Evolutionary conservation across 2,329 filamentous ascomycete species (phyloP).

Genomic region (Dendrostoma leiphaemia): DNA sequence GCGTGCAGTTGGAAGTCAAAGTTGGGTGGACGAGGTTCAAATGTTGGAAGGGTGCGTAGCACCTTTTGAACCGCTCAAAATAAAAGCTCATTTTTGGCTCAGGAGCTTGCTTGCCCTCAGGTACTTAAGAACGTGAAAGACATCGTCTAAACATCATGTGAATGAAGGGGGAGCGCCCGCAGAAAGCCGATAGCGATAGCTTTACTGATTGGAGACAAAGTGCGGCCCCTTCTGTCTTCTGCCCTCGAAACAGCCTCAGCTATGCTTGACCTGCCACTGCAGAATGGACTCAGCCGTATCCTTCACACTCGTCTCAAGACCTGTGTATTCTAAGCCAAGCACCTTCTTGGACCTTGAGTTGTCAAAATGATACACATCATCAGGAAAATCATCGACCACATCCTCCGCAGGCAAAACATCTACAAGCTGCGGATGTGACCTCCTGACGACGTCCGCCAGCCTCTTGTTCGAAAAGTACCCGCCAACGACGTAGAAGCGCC

Average conservation of each 20-base stretch:
- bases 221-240: too few relatives aligned
- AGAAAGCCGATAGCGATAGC: too few relatives aligned
- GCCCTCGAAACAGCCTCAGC: neutral
- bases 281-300: conserved; percentile 30
- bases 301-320: conserved; percentile 18
- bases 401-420: conserved; percentile 39
- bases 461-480: conserved; percentile 46
- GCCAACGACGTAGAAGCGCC: conserved; percentile 48
- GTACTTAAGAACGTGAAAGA: too few relatives aligned
- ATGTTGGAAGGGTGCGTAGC: too few relatives aligned
- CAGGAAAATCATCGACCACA: conserved; percentile 31
- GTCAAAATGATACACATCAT: conserved; percentile 53
- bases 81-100: too few relatives aligned
- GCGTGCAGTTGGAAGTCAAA: too few relatives aligned
- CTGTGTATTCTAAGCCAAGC: conserved; percentile 57
- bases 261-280: conserved; percentile 10
- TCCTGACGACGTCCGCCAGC: conserved; percentile 41
- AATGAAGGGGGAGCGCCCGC: too few relatives aligned
- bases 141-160: too few relatives aligned
- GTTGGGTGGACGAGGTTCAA: too few relatives aligned
- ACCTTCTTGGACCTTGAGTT: conserved; percentile 53
- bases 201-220: too few relatives aligned
- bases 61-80: too few relatives aligned
- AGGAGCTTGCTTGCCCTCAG: too few relatives aligned
- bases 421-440: conserved; percentile 46